Base-by-base conservation (phyloP, 2,329 filamentous ascomycete species). In the Bipolaris victoriae region DNA sequence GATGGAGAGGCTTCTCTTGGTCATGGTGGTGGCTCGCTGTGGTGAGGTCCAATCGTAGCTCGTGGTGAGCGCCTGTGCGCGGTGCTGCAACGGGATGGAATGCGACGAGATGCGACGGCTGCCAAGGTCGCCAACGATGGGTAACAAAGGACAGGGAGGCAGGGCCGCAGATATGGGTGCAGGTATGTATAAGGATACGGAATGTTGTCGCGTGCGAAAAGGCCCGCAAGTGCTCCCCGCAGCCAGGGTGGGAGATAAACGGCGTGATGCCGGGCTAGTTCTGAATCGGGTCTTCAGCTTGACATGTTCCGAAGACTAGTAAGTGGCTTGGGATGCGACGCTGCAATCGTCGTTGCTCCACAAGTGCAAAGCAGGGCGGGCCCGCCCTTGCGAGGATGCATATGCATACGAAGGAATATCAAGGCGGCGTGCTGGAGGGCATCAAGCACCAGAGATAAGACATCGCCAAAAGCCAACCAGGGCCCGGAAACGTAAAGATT, bases 1-100 rank as follows among this genome's bases (percentile, higher is more conserved):
- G 24, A 71, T 46, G 15, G 65, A 68, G 40, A 61, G 45, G 44
- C 65, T 66, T 52, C 63, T 52, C 55, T 63, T 64, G 56, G 62
- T 59, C 59, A 64, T 65, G 36, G 24, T 60, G 35, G 16, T 24
- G n/a, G 1, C 16, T 52, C 20, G 50, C 26, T 31, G 16, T 44
- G 11, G 16, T 9, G 22, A 16, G 10, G 39, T 31, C 5, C 16
- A 41, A n/a, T 26, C 6, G 51, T 37, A 37, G 29, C 44, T 56
- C 41, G 54, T 52, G 33, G 18, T 36, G 40, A 18, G 33, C 52
- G 49, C 26, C 11, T 10, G 31, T 43, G 44, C 53, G 26, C 35
- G 15, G 52, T 24, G 35, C 20, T 37, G 41, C 22, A 43, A 44
- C 26, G 22, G 6, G 13, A 5, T 43, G 22, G 24, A 24, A 35